A percentile compares a stretch with the other conserved stretches of the same genome.
Evolutionary conservation across 192 early-diverging fungal genomes (phyloP).

Genomic region (Backusella parvicylindrica): DNA sequence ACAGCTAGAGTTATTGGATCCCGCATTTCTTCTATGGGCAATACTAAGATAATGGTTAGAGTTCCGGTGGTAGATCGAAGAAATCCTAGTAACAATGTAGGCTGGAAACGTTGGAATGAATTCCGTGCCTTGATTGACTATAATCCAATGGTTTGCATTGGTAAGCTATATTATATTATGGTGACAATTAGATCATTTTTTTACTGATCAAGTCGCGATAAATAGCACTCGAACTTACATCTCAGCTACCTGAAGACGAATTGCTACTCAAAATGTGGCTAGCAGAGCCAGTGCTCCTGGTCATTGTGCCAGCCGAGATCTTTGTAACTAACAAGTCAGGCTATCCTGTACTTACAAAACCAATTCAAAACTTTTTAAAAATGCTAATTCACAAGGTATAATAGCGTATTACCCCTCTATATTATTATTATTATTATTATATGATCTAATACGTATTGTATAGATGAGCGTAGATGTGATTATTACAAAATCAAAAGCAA

Average conservation of each 20-base stretch:
- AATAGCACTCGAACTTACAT: conserved; percentile 56
- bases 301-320: conserved; percentile 67
- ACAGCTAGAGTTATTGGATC: conserved; percentile 51
- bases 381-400: conserved; percentile 37
- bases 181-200: neutral
- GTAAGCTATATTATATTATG: conserved; percentile 14
- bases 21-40: conserved; percentile 34
- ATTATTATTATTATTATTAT: too few relatives aligned
- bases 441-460: neutral
- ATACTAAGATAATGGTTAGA: conserved; percentile 42
- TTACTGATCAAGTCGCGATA: neutral
- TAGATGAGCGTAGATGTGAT: neutral
- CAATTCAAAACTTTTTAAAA: conserved; percentile 67
- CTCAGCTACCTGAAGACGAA: conserved; percentile 45
- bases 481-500: neutral
- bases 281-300: conserved; percentile 80
- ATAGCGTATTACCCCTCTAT: neutral
- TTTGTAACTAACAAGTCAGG: conserved; percentile 81
- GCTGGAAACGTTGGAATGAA: conserved; percentile 81
- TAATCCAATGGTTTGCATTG: conserved; percentile 59
- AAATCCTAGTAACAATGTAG: neutral
- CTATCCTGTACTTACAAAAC: conserved; percentile 83
- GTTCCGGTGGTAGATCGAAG: conserved; percentile 38
- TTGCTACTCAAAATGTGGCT: conserved; percentile 65
- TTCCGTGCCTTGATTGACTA: conserved; percentile 70